A percentile compares a stretch with the other conserved stretches of the same genome.
phyloP scores from a whole-genome alignment of 192 early-diverging fungal genomes.

The Linnemannia schmuckeri region DNA sequence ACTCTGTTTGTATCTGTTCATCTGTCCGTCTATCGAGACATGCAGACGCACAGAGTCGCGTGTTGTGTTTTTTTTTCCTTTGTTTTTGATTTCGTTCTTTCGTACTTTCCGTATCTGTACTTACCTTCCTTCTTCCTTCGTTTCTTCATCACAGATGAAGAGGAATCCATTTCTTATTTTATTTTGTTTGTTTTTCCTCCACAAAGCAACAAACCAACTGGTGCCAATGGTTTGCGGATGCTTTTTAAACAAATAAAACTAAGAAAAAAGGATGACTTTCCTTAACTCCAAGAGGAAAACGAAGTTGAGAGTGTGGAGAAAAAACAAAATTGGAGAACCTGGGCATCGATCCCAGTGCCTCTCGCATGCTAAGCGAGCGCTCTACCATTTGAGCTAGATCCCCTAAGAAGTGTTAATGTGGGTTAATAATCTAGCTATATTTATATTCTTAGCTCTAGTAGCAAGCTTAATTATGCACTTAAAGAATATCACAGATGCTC shows the following conservation, averaged over 20 bases:
- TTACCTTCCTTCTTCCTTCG: not conserved
- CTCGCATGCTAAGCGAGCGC: no score
- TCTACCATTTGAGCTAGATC: conserved; percentile 26
- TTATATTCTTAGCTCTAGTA: no score
- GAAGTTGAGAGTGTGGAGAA: no score
- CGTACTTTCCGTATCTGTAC: not conserved
- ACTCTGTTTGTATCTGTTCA: not conserved
- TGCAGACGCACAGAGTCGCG: not conserved
- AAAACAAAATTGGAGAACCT: conserved; percentile 10
- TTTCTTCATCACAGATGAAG: not conserved
- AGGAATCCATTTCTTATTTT: not conserved
- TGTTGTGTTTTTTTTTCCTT: not conserved
- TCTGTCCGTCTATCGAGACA: not conserved
- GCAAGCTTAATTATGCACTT: no score
- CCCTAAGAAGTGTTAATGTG: no score
- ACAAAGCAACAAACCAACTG: not conserved
- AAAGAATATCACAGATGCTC: no score
- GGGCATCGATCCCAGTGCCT: no score
- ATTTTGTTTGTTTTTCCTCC: not conserved
- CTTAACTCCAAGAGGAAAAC: no score
- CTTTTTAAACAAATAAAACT: not conserved
- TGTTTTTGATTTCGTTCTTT: no score
- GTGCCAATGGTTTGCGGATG: not conserved
- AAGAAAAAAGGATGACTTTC: no score
- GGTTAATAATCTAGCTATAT: no score